Evolutionary conservation across 331 rosid species (phyloP), one percentile per base, ranked within the genome.

Genomic region (Saraca asoca): DNA sequence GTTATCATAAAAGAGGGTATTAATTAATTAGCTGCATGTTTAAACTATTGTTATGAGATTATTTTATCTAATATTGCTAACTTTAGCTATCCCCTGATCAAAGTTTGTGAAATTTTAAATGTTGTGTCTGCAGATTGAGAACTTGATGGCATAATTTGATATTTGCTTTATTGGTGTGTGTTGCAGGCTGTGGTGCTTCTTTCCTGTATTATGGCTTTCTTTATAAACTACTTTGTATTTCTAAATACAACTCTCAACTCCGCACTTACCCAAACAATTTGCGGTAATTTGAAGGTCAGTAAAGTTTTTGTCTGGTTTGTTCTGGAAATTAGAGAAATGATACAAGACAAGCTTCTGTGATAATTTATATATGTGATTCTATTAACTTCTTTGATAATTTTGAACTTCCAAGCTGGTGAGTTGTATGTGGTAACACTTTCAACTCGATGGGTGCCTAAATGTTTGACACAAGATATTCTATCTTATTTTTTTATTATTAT

Each of bases 251-350:
- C 87, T 20, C 65, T 85, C 77, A 90, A 87, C 73, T 90, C 91
- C 12, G 97, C 95, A 24, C 89, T 88, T 66, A 88, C 95, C 9
- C 95, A 85, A 52, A 88, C 90, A 38, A 84, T 91, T 7, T 91
- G 97, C 43, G 86, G 97, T 64, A 85, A 88, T 61, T 66, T 85
- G 71, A 85, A 83, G 95, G 91, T 83, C 15, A 29, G 80, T 66
- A 35, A 7, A 61, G 12, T 44, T 2, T 44, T 11, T 48, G n/a
- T 11, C 14, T 7, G 43, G 62, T 60, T 29, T 55, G 6, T 29
- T 10, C 50, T 31, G 7, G 43, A 17, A 75, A 31, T 3, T 41
- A 5, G 19, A 33, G 41, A 66, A 31, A 37, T 35, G 20, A 61
- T 24, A 24, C 1, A 3, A 24, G 31, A 1, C 1, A 24, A 24